phyloP scores from a whole-genome alignment of 2,329 filamentous ascomycete genomes.

The Leptoxyphium fumago region DNA sequence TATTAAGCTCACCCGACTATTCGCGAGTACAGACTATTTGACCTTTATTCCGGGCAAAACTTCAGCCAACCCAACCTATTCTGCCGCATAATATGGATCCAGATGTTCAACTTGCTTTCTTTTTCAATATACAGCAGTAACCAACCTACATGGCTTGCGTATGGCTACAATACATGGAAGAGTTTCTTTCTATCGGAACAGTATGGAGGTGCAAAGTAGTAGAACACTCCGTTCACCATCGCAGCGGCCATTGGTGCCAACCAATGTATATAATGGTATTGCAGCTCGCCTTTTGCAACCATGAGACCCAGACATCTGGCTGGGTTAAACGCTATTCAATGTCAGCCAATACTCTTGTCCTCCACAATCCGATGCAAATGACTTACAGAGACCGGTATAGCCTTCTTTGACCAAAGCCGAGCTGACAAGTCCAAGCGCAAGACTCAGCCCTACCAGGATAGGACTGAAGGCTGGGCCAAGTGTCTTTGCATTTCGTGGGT shows the following conservation, averaged over 20 bases:
- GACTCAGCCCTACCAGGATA: conserved; percentile 30
- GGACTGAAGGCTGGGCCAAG: conserved; percentile 37
- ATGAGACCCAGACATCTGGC: conserved; percentile 23
- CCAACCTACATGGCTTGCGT: too few relatives aligned
- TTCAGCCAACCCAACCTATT: too few relatives aligned
- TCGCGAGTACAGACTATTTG: too few relatives aligned
- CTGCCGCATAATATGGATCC: too few relatives aligned
- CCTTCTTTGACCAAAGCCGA: conserved; percentile 16
- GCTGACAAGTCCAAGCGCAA: conserved; percentile 16
- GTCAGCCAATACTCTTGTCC: background rate
- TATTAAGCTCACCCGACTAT: too few relatives aligned
- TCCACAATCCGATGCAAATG: background rate
- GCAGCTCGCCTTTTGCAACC: conserved; percentile 17
- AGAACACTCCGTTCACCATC: conserved; percentile 20
- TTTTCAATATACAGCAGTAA: too few relatives aligned
- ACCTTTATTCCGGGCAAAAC: too few relatives aligned
- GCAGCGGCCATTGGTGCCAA: conserved; percentile 16
- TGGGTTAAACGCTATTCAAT: conserved; percentile 18
- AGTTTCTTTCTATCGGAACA: conserved; percentile 1
- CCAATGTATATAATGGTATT: conserved; percentile 23
- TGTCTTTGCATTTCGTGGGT: conserved; percentile 35
- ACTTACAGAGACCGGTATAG: conserved; percentile 20
- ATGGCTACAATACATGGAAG: background rate
- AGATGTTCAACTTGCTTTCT: too few relatives aligned
- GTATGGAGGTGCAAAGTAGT: conserved; percentile 13